Conservation (phyloP, 495 filamentous ascomycete genomes). For the Annulohypoxylon bovei region DNA sequence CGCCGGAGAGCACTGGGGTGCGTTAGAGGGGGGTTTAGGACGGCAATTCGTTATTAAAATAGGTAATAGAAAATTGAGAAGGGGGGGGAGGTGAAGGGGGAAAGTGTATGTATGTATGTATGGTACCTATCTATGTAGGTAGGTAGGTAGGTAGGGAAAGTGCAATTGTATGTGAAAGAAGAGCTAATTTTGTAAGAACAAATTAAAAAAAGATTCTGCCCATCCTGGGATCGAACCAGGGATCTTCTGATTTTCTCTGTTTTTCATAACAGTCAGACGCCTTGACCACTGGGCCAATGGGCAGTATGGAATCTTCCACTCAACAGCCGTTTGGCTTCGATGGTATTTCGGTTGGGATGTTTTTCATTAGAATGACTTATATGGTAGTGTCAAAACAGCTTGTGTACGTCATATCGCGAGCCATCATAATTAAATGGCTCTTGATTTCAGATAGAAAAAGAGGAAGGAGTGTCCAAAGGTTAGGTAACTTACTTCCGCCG, state of each 20-base stretch:
- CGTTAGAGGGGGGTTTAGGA: conserved; percentile 11
- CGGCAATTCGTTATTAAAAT: background rate
- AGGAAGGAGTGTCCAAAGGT: background rate
- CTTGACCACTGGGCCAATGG: conserved; percentile 22
- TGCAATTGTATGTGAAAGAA: too few relatives aligned
- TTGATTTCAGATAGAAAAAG: background rate
- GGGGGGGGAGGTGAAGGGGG: background rate
- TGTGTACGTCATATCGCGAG: background rate
- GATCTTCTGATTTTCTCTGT: conserved; percentile 20
- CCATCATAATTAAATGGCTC: background rate
- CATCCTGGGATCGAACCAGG: conserved; percentile 23
- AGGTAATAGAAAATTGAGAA: background rate
- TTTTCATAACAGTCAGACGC: conserved; percentile 29
- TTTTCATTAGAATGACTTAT: background rate
- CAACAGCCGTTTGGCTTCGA: too few relatives aligned
- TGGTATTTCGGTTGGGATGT: too few relatives aligned
- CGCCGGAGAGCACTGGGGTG: conserved; percentile 73
- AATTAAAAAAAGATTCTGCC: conserved; percentile 11
- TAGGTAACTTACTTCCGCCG: conserved; percentile 65
- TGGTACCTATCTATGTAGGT: too few relatives aligned
- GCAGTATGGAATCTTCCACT: too few relatives aligned
- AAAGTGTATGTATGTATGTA: too few relatives aligned
- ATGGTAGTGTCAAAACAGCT: background rate
- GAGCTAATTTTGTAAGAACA: too few relatives aligned
- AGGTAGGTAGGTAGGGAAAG: too few relatives aligned